Evolutionary conservation across 2,329 filamentous ascomycete genomes (phyloP).

Genomic region (Cladosporium austrohemisphaericum): DNA sequence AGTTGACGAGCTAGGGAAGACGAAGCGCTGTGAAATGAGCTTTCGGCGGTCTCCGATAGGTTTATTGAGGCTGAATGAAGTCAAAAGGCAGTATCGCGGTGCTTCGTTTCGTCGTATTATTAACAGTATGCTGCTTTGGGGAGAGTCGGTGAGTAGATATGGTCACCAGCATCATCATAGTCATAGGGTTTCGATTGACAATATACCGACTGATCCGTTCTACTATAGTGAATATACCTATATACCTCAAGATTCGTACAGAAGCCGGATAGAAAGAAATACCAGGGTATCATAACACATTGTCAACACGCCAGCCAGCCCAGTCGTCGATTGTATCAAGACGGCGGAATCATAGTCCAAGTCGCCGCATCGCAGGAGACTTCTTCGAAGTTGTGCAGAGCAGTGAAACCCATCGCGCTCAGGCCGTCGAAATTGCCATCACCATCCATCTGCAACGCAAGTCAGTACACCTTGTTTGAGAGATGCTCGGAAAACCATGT

Average conservation of each 20-base stretch:
- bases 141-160: too few relatives aligned
- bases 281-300: slow-evolving; percentile 1
- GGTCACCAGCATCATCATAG: too few relatives aligned
- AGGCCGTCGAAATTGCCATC: slow-evolving; percentile 72
- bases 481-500: not conserved
- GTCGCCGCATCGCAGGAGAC: slow-evolving; percentile 65
- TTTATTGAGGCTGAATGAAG: not conserved
- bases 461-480: slow-evolving; percentile 2
- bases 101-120: not conserved
- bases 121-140: not conserved
- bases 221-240: too few relatives aligned
- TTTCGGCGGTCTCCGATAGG: slow-evolving; percentile 3
- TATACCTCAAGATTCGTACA: too few relatives aligned
- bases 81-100: not conserved
- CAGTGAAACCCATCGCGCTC: slow-evolving; percentile 73
- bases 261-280: not conserved
- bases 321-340: slow-evolving; percentile 13
- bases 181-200: too few relatives aligned
- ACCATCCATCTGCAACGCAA: slow-evolving; percentile 56
- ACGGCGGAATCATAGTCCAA: slow-evolving; percentile 44
- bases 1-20: not conserved
- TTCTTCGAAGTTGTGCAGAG: slow-evolving; percentile 77
- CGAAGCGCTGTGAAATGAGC: slow-evolving; percentile 1
- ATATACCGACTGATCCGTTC: too few relatives aligned
- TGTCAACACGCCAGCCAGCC: not conserved